phyloP scores from a whole-genome alignment of 176 grass and related monocot species.

The sorghum (Sorghum bicolor) region Sorghum_bicolor_NCBIv3 NC_012870.2:70067001-70067500 shows the following conservation, averaged over 20 bases:
- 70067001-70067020: slow-evolving; percentile 17
- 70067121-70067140: slow-evolving; percentile 13
- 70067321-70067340: slow-evolving; percentile 21
- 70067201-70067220: slow-evolving; percentile 43
- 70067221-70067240: slow-evolving; percentile 24
- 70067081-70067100: slow-evolving; percentile 32
- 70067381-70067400: slow-evolving; percentile 2
- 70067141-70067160: slow-evolving; percentile 9
- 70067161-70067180: slow-evolving; percentile 29
- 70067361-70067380: slow-evolving; percentile 8
- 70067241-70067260: slow-evolving; percentile 20
- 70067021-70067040: slow-evolving; percentile 42
- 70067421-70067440: slow-evolving; percentile 5
- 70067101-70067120: slow-evolving; percentile 14
- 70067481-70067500: slow-evolving; percentile 27
- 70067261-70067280: slow-evolving; percentile 37
- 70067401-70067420: neutral
- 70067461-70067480: slow-evolving; percentile 1
- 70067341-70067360: neutral
- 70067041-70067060: slow-evolving; percentile 25
- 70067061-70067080: slow-evolving; percentile 11
- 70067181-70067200: slow-evolving; percentile 20
- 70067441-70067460: slow-evolving; percentile 24
- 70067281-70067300: slow-evolving; percentile 27
- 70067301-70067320: slow-evolving; percentile 30